Evolutionary conservation across 306 rosid species (phyloP), one percentile per base, ranked within the genome.

Genomic region (Vigna nakashimae): DNA sequence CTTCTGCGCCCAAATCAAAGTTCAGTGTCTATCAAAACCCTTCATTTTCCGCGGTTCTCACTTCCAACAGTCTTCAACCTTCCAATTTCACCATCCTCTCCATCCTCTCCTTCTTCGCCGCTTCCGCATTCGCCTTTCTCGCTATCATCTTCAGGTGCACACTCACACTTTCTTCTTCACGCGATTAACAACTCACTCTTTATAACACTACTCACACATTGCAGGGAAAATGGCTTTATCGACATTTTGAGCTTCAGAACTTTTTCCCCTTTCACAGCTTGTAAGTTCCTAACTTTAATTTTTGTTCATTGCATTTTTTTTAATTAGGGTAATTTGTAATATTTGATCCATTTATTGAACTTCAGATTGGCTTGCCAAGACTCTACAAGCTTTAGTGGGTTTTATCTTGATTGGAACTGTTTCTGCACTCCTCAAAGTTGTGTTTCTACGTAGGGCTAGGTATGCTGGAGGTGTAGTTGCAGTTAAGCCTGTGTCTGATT

Each of bases 21-120:
- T 95, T 92, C 88, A 58, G 85, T 1, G 92, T 90, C 5, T 92
- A 95, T 40, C 97, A 92, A 82, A 91, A 92, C 81, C 90, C 91
- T 73, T 60, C 91, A 3, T 78, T 92, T 11, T 95, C 98, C 5
- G 90, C 96, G 3, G 93, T 89, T 15, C 94, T 95, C 53, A 95
- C 97, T 28, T 84, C 96, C 80, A 88, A 73, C 67, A 92, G 99
- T 66, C 76, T 92, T 58, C 97, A 81, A 11, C 98, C 98, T 82
- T 85, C 97, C 26, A 88, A 83, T 32, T 82, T 79, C 81, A 78
- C 92, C 10, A 69, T 90, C 82, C 74, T 91, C 43, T 84, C 84
- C 73, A 74, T 84, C 84, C 62, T 88, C 77, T 91, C 83, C 32
- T 82, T 92, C 89, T 88, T 90, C 79, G 84, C 90, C 45, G 89